Conservation (phyloP, 345 rosid species). For the Viola odorata region DNA sequence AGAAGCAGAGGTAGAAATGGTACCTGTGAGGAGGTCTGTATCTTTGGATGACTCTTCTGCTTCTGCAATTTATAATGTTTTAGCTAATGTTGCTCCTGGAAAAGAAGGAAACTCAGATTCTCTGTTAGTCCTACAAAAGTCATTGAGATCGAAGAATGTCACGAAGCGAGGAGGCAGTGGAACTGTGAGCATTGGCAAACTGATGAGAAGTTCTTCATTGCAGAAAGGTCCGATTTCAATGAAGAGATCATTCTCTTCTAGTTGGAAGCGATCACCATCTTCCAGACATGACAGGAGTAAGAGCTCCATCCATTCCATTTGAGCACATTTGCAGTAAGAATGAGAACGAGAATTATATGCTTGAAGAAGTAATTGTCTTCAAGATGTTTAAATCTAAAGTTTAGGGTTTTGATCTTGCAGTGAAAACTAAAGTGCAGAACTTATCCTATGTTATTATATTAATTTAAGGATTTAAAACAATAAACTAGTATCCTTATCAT, state of each 20-base stretch:
- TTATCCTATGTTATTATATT: too few species aligned
- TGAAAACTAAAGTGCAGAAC: not conserved
- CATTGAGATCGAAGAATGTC: constrained; percentile 13
- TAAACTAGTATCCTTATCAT: too few species aligned
- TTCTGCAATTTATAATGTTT: constrained; percentile 8
- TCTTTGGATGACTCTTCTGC: constrained; percentile 46
- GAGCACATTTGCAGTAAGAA: not conserved
- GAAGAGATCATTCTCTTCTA: constrained; percentile 39
- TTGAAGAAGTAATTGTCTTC: not conserved
- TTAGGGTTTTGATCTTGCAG: not conserved
- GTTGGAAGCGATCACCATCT: constrained; percentile 24
- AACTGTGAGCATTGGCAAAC: constrained; percentile 21
- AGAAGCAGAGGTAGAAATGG: constrained; percentile 15
- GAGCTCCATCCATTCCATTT: constrained; percentile 21
- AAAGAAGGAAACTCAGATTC: constrained; percentile 10
- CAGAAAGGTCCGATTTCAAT: constrained; percentile 32
- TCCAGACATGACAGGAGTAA: constrained; percentile 30
- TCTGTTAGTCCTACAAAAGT: constrained; percentile 10
- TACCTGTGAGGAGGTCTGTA: constrained; percentile 44
- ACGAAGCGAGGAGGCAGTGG: constrained; percentile 14
- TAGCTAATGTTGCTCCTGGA: constrained; percentile 7
- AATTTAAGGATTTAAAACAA: too few species aligned
- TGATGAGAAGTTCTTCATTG: constrained; percentile 32
- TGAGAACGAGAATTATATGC: not conserved
- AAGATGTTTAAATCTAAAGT: not conserved